phyloP scores from a whole-genome alignment of 2,329 filamentous ascomycete genomes.

The Diaporthe sp. region DNA sequence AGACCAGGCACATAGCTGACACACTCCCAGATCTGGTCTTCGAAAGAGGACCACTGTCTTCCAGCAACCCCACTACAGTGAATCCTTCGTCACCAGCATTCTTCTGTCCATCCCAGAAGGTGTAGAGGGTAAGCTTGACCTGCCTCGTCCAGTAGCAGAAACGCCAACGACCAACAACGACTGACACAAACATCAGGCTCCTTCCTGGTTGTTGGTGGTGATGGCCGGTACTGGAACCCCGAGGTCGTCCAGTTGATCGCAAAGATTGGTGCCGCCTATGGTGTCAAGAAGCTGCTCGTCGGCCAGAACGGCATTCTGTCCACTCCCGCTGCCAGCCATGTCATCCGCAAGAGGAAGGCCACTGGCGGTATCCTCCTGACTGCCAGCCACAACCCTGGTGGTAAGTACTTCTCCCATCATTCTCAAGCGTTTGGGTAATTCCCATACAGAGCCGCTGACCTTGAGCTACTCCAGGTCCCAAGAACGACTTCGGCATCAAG shows the following conservation, averaged over 20 bases:
- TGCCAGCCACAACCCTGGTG: constrained; percentile 97
- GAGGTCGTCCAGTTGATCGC: constrained; percentile 97
- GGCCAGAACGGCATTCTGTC: constrained; percentile 97
- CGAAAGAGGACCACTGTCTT: constrained; percentile 99
- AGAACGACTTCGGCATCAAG: constrained; percentile 98
- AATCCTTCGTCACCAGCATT: constrained; percentile 94
- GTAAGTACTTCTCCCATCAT: constrained; percentile 62
- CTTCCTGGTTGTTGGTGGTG: constrained; percentile 95
- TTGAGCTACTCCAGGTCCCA: constrained; percentile 72
- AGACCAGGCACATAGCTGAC: constrained; percentile 24
- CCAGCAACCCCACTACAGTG: constrained; percentile 94
- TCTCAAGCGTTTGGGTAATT: neutral
- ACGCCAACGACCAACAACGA: neutral
- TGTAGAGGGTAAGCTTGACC: constrained; percentile 71
- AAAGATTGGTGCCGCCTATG: constrained; percentile 96
- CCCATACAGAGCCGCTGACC: constrained; percentile 14
- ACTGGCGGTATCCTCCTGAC: constrained; percentile 97
- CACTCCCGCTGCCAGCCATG: constrained; percentile 93
- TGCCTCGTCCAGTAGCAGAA: constrained; percentile 22
- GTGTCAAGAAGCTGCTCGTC: constrained; percentile 98
- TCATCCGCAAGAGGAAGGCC: constrained; percentile 94
- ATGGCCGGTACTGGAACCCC: constrained; percentile 97
- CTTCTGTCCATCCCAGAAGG: constrained; percentile 97
- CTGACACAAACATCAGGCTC: constrained; percentile 58
- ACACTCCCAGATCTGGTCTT: constrained; percentile 82